phyloP scores from a whole-genome alignment of 1,284 basidiomycete species.

The Tilletiopsis washingtonensis region DNA sequence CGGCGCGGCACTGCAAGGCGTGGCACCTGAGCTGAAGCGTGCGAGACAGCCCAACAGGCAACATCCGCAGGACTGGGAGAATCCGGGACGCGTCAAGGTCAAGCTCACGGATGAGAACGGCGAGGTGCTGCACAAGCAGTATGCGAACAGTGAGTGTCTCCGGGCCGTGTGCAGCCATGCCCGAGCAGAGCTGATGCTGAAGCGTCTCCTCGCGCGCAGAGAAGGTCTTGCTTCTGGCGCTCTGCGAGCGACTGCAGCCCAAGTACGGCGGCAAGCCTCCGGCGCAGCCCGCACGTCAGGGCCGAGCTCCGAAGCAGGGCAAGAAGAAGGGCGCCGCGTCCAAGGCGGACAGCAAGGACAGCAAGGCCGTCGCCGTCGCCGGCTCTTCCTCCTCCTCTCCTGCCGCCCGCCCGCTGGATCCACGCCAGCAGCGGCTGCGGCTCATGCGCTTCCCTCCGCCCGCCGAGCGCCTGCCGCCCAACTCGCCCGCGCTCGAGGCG shows the following conservation, averaged over 20 bases:
- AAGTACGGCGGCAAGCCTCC: constrained; percentile 34
- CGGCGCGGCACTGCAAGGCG: no score
- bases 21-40: no score
- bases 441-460: constrained; percentile 19
- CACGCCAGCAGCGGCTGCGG: constrained; percentile 12
- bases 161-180: no score
- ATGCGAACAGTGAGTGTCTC: constrained; percentile 51
- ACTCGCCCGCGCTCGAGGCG: constrained; percentile 35
- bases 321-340: not conserved
- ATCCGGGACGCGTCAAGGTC: constrained; percentile 69
- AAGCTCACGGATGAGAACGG: constrained; percentile 74
- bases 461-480: constrained; percentile 28
- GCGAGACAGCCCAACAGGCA: constrained; percentile 61
- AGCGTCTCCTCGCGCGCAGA: constrained; percentile 60
- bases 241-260: constrained; percentile 30
- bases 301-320: not conserved
- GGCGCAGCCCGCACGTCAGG: no score
- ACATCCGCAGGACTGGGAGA: constrained; percentile 94
- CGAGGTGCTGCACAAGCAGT: constrained; percentile 62
- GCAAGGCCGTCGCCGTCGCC: not conserved
- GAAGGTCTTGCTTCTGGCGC: constrained; percentile 58
- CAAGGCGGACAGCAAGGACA: not conserved
- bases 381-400: no score
- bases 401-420: not conserved
- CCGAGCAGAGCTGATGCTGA: no score